Conservation (phyloP, 345 rosid genomes). For the Gossypium australe region DNA sequence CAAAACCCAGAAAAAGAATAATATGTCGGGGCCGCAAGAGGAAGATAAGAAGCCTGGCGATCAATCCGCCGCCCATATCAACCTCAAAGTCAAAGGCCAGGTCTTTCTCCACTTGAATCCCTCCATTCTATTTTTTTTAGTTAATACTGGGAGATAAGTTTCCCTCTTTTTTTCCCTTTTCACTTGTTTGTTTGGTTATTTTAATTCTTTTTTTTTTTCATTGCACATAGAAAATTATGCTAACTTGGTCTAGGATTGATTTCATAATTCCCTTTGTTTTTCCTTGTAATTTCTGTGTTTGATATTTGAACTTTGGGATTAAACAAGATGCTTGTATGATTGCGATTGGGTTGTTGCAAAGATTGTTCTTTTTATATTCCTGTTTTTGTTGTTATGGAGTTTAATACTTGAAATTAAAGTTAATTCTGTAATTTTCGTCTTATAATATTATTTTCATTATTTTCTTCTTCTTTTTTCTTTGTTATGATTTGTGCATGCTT, state of each 20-base stretch:
- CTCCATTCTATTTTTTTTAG: too few species aligned
- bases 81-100: conserved; percentile 82
- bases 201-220: background rate
- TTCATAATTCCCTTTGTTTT: background rate
- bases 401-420: background rate
- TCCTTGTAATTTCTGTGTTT: background rate
- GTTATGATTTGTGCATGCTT: too few species aligned
- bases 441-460: too few species aligned
- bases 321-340: background rate
- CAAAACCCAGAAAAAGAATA: background rate
- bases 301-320: background rate
- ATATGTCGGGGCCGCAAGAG: conserved; percentile 29
- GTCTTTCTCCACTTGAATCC: too few species aligned
- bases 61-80: conserved; percentile 59
- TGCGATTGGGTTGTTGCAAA: background rate
- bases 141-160: background rate
- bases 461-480: too few species aligned
- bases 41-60: conserved; percentile 83
- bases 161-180: background rate
- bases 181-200: background rate
- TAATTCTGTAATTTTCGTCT: too few species aligned
- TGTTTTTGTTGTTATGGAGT: background rate
- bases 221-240: background rate
- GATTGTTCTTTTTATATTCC: background rate
- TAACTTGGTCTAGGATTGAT: background rate